phyloP scores from a whole-genome alignment of 768 basidiomycete species.

The Chiua virens region DNA sequence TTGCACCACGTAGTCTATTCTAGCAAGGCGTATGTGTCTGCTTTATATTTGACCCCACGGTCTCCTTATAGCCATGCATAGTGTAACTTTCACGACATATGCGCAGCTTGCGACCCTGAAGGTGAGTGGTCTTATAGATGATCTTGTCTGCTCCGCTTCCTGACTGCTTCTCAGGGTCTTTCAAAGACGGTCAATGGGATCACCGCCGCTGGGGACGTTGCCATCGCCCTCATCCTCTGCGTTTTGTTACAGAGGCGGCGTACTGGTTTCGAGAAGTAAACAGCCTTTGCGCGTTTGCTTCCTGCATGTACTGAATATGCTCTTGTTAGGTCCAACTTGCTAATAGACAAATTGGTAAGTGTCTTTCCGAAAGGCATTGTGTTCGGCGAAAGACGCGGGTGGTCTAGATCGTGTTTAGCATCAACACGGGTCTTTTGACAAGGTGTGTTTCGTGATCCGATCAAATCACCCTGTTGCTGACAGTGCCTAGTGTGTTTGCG shows the following conservation, averaged over 20 bases:
- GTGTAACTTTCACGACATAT: constrained; percentile 42
- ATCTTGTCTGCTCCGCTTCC: too few species aligned
- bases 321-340: constrained; percentile 40
- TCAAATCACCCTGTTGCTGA: constrained; percentile 2
- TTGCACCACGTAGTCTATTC: constrained; percentile 32
- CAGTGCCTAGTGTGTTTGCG: constrained; percentile 44
- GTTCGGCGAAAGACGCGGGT: not conserved
- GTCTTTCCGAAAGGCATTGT: not conserved
- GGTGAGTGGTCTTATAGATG: constrained; percentile 26
- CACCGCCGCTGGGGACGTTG: constrained; percentile 46
- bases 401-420: constrained; percentile 51
- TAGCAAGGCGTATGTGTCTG: constrained; percentile 37
- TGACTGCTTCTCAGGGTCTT: constrained; percentile 26
- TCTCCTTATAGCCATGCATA: constrained; percentile 26
- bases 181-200: constrained; percentile 53
- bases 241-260: constrained; percentile 45
- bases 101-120: constrained; percentile 43
- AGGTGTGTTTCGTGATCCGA: constrained; percentile 23
- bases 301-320: not conserved
- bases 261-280: constrained; percentile 49
- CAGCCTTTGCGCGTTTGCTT: not conserved
- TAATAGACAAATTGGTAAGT: constrained; percentile 46
- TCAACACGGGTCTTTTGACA: constrained; percentile 41
- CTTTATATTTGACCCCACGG: too few species aligned
- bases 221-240: constrained; percentile 51